These are phyloP conservation scores for Moricandia moricandioides DNA, from an alignment of 345 rosid species.

Conservation along the genomic window DNA sequence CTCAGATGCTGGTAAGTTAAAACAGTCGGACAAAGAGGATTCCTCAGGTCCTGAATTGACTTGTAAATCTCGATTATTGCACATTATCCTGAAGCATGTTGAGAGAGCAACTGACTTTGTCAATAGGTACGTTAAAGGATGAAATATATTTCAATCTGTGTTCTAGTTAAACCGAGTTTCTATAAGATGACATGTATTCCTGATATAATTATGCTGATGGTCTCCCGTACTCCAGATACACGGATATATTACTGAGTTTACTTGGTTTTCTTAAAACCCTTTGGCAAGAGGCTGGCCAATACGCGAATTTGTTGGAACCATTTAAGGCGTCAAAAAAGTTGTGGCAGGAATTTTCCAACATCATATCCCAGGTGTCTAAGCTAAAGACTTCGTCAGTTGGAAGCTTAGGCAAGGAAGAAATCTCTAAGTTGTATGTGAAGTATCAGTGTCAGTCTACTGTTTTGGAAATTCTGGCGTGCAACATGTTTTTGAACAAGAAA, in stretches of 20 bases:
- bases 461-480: conserved; percentile 76
- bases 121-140: conserved; percentile 50
- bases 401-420: conserved; percentile 43
- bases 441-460: conserved; percentile 68
- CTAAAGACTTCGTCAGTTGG: conserved; percentile 41
- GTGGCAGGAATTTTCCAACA: conserved; percentile 66
- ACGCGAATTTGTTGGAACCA: conserved; percentile 48
- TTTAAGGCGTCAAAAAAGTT: conserved; percentile 53
- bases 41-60: conserved; percentile 32
- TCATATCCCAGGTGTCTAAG: conserved; percentile 40
- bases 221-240: conserved; percentile 54
- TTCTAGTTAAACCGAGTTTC: neutral
- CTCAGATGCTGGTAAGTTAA: conserved; percentile 35
- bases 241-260: conserved; percentile 50
- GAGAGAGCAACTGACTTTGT: conserved; percentile 61
- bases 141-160: conserved; percentile 7
- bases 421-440: conserved; percentile 45
- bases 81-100: conserved; percentile 48
- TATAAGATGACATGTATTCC: conserved; percentile 14
- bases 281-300: conserved; percentile 92
- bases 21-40: conserved; percentile 41
- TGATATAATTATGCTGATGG: conserved; percentile 16
- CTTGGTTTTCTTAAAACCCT: conserved; percentile 74
- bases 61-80: conserved; percentile 48
- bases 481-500: conserved; percentile 75